These are phyloP conservation scores for Protomyces macrosporus DNA, from an alignment of 1,139 yeast species.

Conservation along the genomic window DNA sequence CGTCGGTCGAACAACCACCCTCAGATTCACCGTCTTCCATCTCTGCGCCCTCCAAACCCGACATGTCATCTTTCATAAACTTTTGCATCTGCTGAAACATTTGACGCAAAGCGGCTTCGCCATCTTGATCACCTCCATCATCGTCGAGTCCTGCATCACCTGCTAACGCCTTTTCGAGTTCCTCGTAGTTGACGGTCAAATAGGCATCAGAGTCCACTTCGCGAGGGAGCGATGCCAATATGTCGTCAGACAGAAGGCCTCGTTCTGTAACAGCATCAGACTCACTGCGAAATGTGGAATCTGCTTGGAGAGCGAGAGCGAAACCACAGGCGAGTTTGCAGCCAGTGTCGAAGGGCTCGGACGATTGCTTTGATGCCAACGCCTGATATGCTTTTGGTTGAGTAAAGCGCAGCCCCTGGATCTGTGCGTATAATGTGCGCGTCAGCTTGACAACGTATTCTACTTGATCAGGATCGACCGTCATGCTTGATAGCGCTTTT, in stretches of 20 bases:
- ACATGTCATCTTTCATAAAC: conserved; percentile 36
- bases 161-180: conserved; percentile 30
- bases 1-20: conserved; percentile 30
- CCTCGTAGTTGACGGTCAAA: conserved; percentile 33
- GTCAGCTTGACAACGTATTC: conserved; percentile 34
- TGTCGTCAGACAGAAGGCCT: conserved; percentile 32
- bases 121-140: conserved; percentile 2
- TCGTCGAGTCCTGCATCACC: conserved; percentile 15
- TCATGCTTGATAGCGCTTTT: conserved; percentile 25
- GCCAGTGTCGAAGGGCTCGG: conserved; percentile 33
- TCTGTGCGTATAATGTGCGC: conserved; percentile 34
- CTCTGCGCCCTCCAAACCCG: conserved; percentile 36
- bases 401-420: conserved; percentile 30
- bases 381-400: conserved; percentile 29
- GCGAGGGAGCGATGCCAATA: conserved; percentile 33
- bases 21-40: conserved; percentile 29
- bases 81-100: conserved; percentile 34
- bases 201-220: conserved; percentile 35
- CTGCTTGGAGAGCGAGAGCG: conserved; percentile 31
- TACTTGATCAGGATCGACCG: conserved; percentile 33
- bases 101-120: conserved; percentile 32
- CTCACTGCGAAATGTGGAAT: neutral
- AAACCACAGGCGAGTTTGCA: conserved; percentile 36
- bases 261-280: neutral
- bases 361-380: neutral